Conservation (phyloP, 495 filamentous ascomycete species). For the Astrothelium subdiscretum region DNA sequence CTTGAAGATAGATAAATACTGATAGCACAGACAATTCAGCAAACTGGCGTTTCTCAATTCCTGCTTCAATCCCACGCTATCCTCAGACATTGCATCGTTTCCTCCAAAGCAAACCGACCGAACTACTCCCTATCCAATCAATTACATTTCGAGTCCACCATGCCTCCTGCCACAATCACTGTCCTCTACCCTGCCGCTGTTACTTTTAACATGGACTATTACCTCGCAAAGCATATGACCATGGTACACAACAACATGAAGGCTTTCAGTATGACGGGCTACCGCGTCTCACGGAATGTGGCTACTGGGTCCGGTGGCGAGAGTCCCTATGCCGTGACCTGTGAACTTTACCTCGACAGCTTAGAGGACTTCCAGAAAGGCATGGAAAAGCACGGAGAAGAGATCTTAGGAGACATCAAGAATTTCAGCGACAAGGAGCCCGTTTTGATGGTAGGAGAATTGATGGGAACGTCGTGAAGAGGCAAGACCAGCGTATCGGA, state of each 20-base stretch:
- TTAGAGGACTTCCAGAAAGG: constrained; percentile 15
- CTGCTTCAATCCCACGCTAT: too few species aligned
- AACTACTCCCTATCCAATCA: too few species aligned
- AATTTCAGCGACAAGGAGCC: constrained; percentile 21
- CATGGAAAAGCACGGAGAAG: neutral
- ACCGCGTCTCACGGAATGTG: constrained; percentile 13
- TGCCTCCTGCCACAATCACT: constrained; percentile 13
- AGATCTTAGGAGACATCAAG: constrained; percentile 17
- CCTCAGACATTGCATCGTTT: too few species aligned
- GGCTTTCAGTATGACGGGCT: constrained; percentile 12
- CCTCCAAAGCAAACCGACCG: too few species aligned
- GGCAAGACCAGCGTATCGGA: too few species aligned
- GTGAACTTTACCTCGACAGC: constrained; percentile 12
- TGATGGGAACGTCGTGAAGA: constrained; percentile 8
- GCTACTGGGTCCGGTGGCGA: constrained; percentile 6
- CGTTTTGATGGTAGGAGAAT: constrained; percentile 8
- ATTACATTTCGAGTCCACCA: constrained; percentile 3
- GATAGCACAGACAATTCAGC: too few species aligned
- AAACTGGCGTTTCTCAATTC: too few species aligned
- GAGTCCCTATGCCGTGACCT: constrained; percentile 11
- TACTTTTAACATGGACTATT: constrained; percentile 23
- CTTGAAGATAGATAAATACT: too few species aligned
- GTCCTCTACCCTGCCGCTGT: constrained; percentile 20
- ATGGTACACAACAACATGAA: constrained; percentile 10
- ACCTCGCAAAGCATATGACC: constrained; percentile 21